Evolutionary conservation across 208 protist species (phyloP).

Genomic region (Acanthamoeba triangularis): DNA sequence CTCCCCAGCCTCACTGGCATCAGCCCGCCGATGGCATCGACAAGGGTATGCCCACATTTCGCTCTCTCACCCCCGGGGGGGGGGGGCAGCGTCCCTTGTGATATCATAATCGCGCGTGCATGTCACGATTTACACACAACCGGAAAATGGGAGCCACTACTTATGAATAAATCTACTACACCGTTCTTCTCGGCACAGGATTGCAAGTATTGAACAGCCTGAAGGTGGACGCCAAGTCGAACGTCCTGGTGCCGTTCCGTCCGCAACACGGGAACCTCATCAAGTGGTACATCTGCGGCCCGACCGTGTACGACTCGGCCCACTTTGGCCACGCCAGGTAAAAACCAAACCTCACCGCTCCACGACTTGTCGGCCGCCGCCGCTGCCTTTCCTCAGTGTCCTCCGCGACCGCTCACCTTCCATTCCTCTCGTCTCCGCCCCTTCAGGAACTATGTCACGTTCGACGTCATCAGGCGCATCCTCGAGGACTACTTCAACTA

Average conservation of each 20-base stretch:
- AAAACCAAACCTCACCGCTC: neutral
- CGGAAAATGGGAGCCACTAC: neutral
- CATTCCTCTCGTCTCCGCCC: no score
- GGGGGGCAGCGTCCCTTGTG: neutral
- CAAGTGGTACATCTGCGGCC: constrained; percentile 98
- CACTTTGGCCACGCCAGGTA: constrained; percentile 98
- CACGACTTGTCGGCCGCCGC: neutral
- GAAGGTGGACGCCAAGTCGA: neutral
- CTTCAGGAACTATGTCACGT: constrained; percentile 97
- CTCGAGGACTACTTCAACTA: constrained; percentile 98
- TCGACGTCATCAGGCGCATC: constrained; percentile 98
- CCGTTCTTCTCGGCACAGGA: neutral
- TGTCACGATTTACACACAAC: no score
- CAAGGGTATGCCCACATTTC: neutral
- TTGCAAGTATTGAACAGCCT: neutral
- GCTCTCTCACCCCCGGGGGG: no score
- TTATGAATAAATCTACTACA: neutral
- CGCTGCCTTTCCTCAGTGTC: neutral
- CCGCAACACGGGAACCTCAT: neutral
- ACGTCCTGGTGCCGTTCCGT: neutral
- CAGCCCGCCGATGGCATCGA: neutral
- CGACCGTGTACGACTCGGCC: constrained; percentile 97
- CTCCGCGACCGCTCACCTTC: neutral
- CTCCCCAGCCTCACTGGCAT: neutral
- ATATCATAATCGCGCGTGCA: neutral